Evolutionary conservation across 768 basidiomycete genomes (phyloP).

Genomic region (Russula virescens): DNA sequence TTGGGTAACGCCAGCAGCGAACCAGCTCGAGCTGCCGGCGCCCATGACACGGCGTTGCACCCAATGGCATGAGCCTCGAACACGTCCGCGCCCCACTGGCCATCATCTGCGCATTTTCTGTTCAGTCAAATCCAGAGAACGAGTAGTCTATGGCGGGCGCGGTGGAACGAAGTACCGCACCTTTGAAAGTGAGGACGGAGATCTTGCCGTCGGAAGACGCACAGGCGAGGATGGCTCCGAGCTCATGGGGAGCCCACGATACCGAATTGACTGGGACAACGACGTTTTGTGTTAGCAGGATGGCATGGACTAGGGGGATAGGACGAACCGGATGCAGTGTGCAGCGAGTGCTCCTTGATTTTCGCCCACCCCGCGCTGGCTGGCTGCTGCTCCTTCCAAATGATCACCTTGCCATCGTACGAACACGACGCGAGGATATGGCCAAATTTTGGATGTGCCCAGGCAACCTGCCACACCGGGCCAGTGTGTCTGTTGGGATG

Average conservation of each 20-base stretch:
- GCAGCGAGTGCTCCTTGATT: constrained; percentile 92
- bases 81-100: constrained; percentile 91
- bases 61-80: constrained; percentile 96
- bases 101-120: constrained; percentile 61
- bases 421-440: constrained; percentile 97
- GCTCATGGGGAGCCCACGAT: constrained; percentile 98
- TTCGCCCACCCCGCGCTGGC: constrained; percentile 69
- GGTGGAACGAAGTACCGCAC: constrained; percentile 44
- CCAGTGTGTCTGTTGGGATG: constrained; percentile 70
- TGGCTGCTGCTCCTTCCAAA: constrained; percentile 86
- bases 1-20: constrained; percentile 70
- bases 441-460: constrained; percentile 98
- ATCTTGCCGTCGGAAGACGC: constrained; percentile 96
- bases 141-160: too few species aligned
- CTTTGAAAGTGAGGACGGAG: constrained; percentile 95
- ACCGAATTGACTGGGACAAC: constrained; percentile 79
- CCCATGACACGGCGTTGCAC: constrained; percentile 97
- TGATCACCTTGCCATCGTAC: constrained; percentile 95
- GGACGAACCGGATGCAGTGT: constrained; percentile 82
- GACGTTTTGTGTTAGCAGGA: not conserved
- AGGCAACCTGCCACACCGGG: constrained; percentile 96
- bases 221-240: constrained; percentile 94
- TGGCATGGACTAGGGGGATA: not conserved
- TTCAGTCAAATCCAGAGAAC: not conserved
- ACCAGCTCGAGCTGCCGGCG: constrained; percentile 83